phyloP scores from a whole-genome alignment of 345 rosid genomes.

The Raphanus sativus region DNA sequence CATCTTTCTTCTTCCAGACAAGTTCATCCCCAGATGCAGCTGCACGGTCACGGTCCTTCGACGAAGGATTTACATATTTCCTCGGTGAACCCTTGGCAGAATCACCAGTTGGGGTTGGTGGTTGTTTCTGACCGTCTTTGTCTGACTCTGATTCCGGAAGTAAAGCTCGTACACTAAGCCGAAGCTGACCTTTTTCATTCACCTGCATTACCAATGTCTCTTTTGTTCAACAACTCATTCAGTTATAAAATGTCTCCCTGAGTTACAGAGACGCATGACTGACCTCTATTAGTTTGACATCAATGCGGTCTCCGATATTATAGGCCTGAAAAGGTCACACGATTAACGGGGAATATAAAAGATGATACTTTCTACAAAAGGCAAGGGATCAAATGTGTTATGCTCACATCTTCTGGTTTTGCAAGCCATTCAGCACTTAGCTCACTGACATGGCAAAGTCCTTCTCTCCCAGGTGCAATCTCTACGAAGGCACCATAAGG shows the following conservation, averaged over 20 bases:
- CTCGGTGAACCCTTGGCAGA: conserved; percentile 38
- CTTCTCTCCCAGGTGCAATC: conserved; percentile 97
- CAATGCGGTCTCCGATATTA: conserved; percentile 87
- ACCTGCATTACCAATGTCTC: conserved; percentile 51
- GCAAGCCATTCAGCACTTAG: conserved; percentile 80
- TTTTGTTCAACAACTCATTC: conserved; percentile 24
- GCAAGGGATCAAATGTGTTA: background rate
- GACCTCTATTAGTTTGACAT: conserved; percentile 96
- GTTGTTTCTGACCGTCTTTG: conserved; percentile 46
- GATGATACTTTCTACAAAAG: background rate
- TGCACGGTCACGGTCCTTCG: conserved; percentile 43
- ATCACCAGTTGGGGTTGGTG: conserved; percentile 35
- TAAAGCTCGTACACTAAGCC: conserved; percentile 82
- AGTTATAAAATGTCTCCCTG: conserved; percentile 2
- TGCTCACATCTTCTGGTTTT: conserved; percentile 95
- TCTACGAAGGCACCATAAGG: conserved; percentile 95
- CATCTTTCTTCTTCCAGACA: conserved; percentile 55
- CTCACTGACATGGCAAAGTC: conserved; percentile 98
- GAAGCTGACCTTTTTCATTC: conserved; percentile 93
- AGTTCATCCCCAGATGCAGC: conserved; percentile 41
- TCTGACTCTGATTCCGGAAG: conserved; percentile 64
- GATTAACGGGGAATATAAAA: background rate
- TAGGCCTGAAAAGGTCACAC: conserved; percentile 51
- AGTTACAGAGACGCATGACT: conserved; percentile 18
- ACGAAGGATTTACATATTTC: conserved; percentile 35